Conservation (phyloP, 2,329 filamentous ascomycete species). For the Aureobasidium sp. region DNA sequence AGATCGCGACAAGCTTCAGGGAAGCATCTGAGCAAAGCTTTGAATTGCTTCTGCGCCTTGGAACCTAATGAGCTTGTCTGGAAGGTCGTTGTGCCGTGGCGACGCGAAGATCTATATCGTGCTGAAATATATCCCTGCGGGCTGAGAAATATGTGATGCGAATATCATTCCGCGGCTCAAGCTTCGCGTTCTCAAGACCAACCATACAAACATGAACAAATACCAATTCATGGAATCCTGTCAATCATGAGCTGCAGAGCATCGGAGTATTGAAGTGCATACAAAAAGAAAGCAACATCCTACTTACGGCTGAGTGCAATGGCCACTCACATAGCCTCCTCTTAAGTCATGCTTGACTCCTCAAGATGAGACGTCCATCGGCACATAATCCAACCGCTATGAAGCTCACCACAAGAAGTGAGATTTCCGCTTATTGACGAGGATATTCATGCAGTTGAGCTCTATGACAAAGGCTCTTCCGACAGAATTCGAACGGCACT, state of each 20-base stretch:
- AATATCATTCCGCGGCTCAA: not conserved
- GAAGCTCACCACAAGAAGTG: not conserved
- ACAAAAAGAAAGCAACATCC: not conserved
- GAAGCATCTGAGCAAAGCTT: not conserved
- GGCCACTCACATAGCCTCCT: not conserved
- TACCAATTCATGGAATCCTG: not conserved
- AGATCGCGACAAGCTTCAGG: not conserved
- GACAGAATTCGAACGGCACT: not conserved
- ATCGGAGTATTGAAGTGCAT: not conserved
- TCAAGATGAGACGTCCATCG: not conserved
- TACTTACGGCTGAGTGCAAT: not conserved
- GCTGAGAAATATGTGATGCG: not conserved
- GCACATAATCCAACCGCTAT: not conserved
- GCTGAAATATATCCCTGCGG: not conserved
- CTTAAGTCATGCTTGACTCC: not conserved
- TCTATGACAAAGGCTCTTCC: not conserved
- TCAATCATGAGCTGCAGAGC: not conserved
- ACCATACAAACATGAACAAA: not conserved
- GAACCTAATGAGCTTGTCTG: not conserved
- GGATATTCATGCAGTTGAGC: not conserved
- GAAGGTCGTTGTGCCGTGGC: not conserved
- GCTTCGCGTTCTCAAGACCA: not conserved
- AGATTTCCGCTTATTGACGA: not conserved
- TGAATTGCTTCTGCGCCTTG: slow-evolving; percentile 2
- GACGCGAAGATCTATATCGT: not conserved